Evolutionary conservation across 2,329 filamentous ascomycete genomes (phyloP), one percentile per base, ranked within the genome.

Genomic region (Colletotrichum echinochloae): DNA sequence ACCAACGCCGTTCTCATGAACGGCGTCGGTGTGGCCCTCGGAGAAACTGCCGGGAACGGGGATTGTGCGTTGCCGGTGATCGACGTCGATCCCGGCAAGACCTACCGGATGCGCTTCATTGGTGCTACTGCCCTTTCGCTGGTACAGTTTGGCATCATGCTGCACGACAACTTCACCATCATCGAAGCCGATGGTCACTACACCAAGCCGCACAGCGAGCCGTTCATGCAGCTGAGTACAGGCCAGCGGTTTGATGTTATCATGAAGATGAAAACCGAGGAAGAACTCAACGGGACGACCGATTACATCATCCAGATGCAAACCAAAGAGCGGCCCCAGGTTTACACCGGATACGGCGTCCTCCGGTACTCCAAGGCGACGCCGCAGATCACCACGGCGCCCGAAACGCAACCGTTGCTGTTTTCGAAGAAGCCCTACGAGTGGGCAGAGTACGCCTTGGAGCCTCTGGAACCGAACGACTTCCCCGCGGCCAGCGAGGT

Each of bases 241-340:
- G 90, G 90, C 0, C 89, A 91, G 74, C 85, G 89, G n/a, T 91
- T 87, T 76, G 88, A 88, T 71, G 80, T 85, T 0, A 79, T 91
- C 2, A 79, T 92, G 39, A 81, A 79, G 16, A 83, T 88, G 1
- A 91, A 90, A 74, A 81, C 81, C 0, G 74, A 72, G 51, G 78
- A 79, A 0, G 83, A 89, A 72, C 77, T 89, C 1, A 46, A 51
- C 26, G 66, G 55, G 5, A 70, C 55, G 0, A 79, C 79, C 3
- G 79, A 83, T 48, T 87, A 81, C 67, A 81, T 81, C 72, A 82
- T 88, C 28, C 84, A 85, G 55, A 81, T 82, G 65, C 84, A 87
- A 70, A 87, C 83, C 12, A 83, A 83, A 20, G 85, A 88, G 46
- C 82, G 87, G 0, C 85, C 86, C 0, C 74, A 78, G 1, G 75